Evolutionary conservation across 2,329 filamentous ascomycete genomes (phyloP), one percentile per base, ranked within the genome.

Genomic region (Coniochaeta ligniaria): DNA sequence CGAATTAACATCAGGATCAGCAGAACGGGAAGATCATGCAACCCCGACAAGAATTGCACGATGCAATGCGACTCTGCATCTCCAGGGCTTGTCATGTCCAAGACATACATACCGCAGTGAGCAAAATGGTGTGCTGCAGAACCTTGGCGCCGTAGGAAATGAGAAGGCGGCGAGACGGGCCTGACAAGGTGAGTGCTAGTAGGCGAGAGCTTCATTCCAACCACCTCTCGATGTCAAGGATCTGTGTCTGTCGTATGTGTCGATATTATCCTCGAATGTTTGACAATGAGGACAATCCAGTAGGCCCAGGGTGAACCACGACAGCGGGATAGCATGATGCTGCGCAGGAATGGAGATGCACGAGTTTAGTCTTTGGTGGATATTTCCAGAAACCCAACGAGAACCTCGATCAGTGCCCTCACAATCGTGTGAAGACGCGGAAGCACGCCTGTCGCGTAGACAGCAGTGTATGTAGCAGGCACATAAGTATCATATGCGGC

Each of bases 11-110:
- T 26, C 47, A 28, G 24, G 47, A 28, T 28, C 47, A 52, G 47
- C 47, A 52, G 47, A 24, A 52, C 47, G 47, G 47, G 47, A 52
- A 52, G 47, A 52, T 52, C 47, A 52, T 52, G 47, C 47, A 52
- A 52, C 47, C 47, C 47, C 47, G 31, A n/a, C 47, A 52, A 47
- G 20, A 47, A 47, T 47, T 14, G 43, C 43, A 26, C 20, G 43
- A 47, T 47, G 43, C 43, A 47, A 47, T 47, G 43, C 22, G 22
- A 47, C 43, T 47, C 24, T 52, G 22, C 47, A 52, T 52, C 47
- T 52, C 17, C 9, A 31, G 24, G 26, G 47, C 47, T 28, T 26
- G 24, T 5, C 11, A n/a, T 17, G 22, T 52, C 22, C 47, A 52
- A 52, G 47, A 17, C 22, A 26, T 17, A n/a, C n/a, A n/a, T n/a